Conservation (phyloP, 768 basidiomycete species). For the Phaeolepiota aurea region DNA sequence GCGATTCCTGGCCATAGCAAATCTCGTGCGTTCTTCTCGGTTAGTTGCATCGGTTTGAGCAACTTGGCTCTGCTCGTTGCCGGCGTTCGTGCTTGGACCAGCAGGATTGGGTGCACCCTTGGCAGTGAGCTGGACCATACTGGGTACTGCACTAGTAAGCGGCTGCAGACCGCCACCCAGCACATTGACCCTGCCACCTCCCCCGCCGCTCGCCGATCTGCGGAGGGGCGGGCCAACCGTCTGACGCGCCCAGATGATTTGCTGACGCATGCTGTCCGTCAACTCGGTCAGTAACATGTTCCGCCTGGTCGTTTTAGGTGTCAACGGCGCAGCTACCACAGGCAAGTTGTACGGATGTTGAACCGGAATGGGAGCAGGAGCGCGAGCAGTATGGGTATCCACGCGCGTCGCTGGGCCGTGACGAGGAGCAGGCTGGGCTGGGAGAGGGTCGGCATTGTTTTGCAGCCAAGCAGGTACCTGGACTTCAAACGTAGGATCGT, state of each 20-base stretch:
- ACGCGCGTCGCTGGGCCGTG: constrained; percentile 7
- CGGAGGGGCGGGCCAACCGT: constrained; percentile 39
- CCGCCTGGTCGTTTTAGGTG: constrained; percentile 78
- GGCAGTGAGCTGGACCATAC: constrained; percentile 31
- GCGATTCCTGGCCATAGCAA: constrained; percentile 48
- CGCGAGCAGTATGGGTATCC: background rate
- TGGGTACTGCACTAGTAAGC: constrained; percentile 22
- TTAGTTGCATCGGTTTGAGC: constrained; percentile 18
- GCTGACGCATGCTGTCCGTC: constrained; percentile 74
- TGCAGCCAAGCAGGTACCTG: constrained; percentile 17
- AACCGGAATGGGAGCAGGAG: constrained; percentile 44
- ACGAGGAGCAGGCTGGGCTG: constrained; percentile 6
- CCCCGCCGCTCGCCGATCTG: constrained; percentile 21
- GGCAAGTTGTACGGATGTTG: constrained; percentile 71
- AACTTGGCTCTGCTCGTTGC: constrained; percentile 10
- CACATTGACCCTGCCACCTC: constrained; percentile 9
- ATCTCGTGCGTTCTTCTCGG: constrained; percentile 31
- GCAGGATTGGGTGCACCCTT: constrained; percentile 19
- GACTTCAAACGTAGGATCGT: constrained; percentile 12
- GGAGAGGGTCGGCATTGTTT: constrained; percentile 6
- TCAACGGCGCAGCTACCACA: constrained; percentile 54
- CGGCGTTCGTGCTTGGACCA: constrained; percentile 1
- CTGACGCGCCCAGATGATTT: constrained; percentile 76
- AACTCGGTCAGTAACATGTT: constrained; percentile 82
- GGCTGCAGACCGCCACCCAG: constrained; percentile 19